Evolutionary conservation across 257 asterid species (phyloP).

Genomic region (Forsythia viridissima): DNA sequence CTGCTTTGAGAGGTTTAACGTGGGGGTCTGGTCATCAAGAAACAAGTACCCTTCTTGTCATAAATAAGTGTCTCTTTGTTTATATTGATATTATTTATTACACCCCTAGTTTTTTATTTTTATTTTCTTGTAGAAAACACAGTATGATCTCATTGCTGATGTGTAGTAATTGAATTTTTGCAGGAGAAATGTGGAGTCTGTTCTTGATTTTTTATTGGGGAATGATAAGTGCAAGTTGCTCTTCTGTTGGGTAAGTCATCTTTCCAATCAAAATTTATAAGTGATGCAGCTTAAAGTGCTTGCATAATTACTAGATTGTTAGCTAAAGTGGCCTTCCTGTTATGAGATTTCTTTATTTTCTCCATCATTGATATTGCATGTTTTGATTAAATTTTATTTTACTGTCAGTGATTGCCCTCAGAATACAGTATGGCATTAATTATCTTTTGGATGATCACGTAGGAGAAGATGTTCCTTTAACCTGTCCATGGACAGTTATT

Average conservation of each 20-base stretch:
- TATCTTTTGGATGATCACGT: neutral
- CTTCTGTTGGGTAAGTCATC: slow-evolving; percentile 75
- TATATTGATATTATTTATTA: neutral
- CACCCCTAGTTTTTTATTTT: neutral
- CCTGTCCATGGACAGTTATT: neutral
- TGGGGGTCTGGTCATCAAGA: slow-evolving; percentile 91
- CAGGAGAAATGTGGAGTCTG: slow-evolving; percentile 75
- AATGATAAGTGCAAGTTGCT: slow-evolving; percentile 54
- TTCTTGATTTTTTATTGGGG: slow-evolving; percentile 70
- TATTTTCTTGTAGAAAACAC: neutral
- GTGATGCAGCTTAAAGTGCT: neutral
- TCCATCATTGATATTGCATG: neutral
- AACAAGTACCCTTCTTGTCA: slow-evolving; percentile 53
- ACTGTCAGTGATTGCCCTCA: neutral
- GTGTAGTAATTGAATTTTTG: slow-evolving; percentile 34
- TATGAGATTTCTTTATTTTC: neutral
- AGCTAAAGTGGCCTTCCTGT: neutral
- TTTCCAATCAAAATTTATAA: neutral
- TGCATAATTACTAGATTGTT: neutral
- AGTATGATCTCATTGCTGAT: slow-evolving; percentile 13
- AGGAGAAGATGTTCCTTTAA: neutral
- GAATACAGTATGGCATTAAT: neutral
- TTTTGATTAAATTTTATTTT: neutral
- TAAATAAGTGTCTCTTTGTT: slow-evolving; percentile 23
- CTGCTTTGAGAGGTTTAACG: slow-evolving; percentile 75